These are phyloP conservation scores for Ophioceras dolichostomum DNA, from an alignment of 2,329 filamentous ascomycete genomes.

Conservation along the genomic window DNA sequence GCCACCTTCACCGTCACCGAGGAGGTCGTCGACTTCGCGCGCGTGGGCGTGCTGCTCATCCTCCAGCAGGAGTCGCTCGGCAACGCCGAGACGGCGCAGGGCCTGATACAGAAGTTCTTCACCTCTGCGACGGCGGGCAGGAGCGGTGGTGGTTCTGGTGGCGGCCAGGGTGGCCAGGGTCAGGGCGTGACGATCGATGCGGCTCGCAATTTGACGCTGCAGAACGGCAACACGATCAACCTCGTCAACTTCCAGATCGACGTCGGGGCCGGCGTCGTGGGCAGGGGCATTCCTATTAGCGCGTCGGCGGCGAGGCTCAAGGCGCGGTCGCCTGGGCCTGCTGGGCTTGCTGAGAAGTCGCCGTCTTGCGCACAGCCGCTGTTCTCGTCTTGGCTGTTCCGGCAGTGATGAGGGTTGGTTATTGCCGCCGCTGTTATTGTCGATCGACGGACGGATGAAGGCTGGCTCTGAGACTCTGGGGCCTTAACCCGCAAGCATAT, in stretches of 20 bases:
- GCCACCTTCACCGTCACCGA: slow-evolving; percentile 37
- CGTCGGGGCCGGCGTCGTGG: slow-evolving; percentile 1
- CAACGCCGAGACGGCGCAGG: slow-evolving; percentile 41
- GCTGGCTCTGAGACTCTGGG: no score
- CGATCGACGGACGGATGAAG: no score
- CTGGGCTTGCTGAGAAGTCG: no score
- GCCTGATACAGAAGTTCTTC: slow-evolving; percentile 42
- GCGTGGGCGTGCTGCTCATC: slow-evolving; percentile 49
- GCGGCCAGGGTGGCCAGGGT: background rate
- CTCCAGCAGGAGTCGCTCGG: slow-evolving; percentile 40
- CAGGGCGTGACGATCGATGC: slow-evolving; percentile 14
- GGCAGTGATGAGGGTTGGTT: no score
- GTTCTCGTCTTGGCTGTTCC: no score
- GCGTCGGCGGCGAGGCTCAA: no score
- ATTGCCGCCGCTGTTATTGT: no score
- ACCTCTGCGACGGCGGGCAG: slow-evolving; percentile 16
- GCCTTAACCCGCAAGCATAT: no score
- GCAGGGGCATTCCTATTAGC: background rate
- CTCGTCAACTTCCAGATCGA: slow-evolving; percentile 34
- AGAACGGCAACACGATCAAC: slow-evolving; percentile 31
- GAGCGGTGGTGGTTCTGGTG: background rate
- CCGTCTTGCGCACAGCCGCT: no score
- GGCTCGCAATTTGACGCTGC: slow-evolving; percentile 23
- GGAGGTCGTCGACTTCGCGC: slow-evolving; percentile 49
- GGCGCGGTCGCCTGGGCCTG: no score